A percentile compares a stretch with the other conserved stretches of the same genome.
phyloP scores from a whole-genome alignment of 2,329 filamentous ascomycete species.

The Trichoderma harzianum region DNA sequence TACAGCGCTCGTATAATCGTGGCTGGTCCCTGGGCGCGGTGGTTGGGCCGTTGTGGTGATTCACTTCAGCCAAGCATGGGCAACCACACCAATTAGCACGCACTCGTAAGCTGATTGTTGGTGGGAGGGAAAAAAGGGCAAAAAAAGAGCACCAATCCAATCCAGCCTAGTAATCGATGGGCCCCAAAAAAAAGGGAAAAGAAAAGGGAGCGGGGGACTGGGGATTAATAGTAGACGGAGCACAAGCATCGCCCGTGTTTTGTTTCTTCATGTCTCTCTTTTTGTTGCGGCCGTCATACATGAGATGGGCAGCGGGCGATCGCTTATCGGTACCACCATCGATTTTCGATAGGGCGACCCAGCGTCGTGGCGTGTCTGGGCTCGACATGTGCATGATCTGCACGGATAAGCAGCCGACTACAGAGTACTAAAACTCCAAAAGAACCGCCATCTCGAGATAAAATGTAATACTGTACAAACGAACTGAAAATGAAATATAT shows the following conservation, averaged over 20 bases:
- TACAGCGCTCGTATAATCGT: background rate
- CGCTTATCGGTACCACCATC: background rate
- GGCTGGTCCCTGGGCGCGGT: constrained; percentile 1
- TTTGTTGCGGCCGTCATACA: background rate
- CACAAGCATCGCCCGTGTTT: background rate
- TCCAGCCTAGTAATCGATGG: background rate
- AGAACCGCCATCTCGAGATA: background rate
- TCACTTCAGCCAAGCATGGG: background rate
- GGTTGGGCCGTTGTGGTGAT: background rate
- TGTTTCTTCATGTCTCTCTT: background rate
- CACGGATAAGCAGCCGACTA: background rate
- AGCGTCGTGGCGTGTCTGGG: background rate
- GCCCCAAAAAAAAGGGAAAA: background rate
- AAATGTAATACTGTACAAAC: background rate
- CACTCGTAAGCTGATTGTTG: constrained; percentile 1
- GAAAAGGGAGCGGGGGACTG: background rate
- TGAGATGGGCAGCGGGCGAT: background rate
- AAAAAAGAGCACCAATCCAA: constrained; percentile 1
- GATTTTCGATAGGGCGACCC: background rate
- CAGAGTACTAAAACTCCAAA: background rate
- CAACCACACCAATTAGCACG: background rate
- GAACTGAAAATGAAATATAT: background rate
- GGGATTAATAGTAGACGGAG: background rate
- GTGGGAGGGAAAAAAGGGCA: background rate
- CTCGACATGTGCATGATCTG: background rate